Percentiles rank a stretch among this genome's conserved stretches.
These are phyloP conservation scores for Rhytidiadelphus loreus DNA, from an alignment of 225 moss, liverwort and hornwort species.

Conservation along the genomic window DNA sequence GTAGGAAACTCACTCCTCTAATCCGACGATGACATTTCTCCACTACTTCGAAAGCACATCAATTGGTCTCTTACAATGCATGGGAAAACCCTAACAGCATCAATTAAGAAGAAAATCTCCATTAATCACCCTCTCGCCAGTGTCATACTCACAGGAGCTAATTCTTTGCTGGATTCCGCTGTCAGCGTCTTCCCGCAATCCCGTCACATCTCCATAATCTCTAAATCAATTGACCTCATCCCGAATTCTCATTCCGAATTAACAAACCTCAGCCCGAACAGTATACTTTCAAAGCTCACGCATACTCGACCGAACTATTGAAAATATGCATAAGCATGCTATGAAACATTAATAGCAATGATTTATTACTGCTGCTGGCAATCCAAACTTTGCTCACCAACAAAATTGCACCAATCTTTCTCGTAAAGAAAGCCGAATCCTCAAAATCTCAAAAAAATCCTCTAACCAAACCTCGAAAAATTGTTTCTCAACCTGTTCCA, in stretches of 20 bases:
- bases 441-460: neutral
- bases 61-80: neutral
- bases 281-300: neutral
- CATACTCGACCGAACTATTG: neutral
- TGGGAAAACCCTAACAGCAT: constrained; percentile 30
- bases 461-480: neutral
- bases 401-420: neutral
- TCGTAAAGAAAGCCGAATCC: neutral
- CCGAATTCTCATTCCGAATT: neutral
- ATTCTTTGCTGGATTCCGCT: neutral
- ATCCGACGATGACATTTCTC: neutral
- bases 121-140: neutral
- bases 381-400: neutral
- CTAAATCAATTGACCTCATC: neutral
- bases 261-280: neutral
- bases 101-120: neutral
- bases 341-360: neutral
- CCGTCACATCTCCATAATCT: neutral
- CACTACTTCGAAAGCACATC: neutral
- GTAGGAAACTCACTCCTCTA: neutral
- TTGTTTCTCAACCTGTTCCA: neutral
- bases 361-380: neutral
- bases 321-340: neutral
- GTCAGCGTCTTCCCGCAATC: neutral
- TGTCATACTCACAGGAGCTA: neutral